Conservation (phyloP, 768 basidiomycete species). For the Tulasnella sp. region DNA sequence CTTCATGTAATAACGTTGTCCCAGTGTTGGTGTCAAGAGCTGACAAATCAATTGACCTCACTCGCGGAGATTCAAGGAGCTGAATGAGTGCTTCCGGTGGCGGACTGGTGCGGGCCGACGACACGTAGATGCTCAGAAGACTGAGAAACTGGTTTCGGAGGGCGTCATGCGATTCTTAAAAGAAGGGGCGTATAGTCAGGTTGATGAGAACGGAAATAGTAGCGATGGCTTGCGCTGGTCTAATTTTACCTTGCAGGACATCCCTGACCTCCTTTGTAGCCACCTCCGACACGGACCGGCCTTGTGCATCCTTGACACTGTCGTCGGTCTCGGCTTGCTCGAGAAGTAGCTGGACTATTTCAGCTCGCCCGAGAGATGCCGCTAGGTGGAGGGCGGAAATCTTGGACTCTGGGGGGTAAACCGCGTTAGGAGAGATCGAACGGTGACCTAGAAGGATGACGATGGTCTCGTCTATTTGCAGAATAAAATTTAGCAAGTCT, state of each 20-base stretch:
- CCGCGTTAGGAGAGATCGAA: slow-evolving; percentile 72
- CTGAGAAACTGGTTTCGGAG: slow-evolving; percentile 72
- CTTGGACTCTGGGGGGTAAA: slow-evolving; percentile 68
- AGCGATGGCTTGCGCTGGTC: not conserved
- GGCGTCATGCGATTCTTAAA: slow-evolving; percentile 67
- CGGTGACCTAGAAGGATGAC: slow-evolving; percentile 64
- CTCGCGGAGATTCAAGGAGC: slow-evolving; percentile 67
- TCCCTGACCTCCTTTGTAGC: slow-evolving; percentile 65
- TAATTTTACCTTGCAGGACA: slow-evolving; percentile 56
- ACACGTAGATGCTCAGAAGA: slow-evolving; percentile 65
- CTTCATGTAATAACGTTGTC: slow-evolving; percentile 78
- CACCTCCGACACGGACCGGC: slow-evolving; percentile 65
- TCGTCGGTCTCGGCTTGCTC: slow-evolving; percentile 81
- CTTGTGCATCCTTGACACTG: slow-evolving; percentile 60
- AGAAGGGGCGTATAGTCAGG: not conserved
- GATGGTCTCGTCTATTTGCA: slow-evolving; percentile 56
- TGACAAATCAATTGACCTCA: slow-evolving; percentile 67
- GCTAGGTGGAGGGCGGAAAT: slow-evolving; percentile 70
- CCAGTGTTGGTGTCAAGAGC: slow-evolving; percentile 78
- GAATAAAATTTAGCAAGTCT: not conserved
- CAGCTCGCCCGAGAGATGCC: slow-evolving; percentile 65
- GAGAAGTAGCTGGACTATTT: slow-evolving; percentile 69
- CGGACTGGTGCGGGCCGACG: slow-evolving; percentile 46
- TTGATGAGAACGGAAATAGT: not conserved
- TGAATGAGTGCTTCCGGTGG: slow-evolving; percentile 44